These are phyloP conservation scores for Candida easanensis DNA, from an alignment of 805 yeast genomes.

Conservation along the genomic window DNA sequence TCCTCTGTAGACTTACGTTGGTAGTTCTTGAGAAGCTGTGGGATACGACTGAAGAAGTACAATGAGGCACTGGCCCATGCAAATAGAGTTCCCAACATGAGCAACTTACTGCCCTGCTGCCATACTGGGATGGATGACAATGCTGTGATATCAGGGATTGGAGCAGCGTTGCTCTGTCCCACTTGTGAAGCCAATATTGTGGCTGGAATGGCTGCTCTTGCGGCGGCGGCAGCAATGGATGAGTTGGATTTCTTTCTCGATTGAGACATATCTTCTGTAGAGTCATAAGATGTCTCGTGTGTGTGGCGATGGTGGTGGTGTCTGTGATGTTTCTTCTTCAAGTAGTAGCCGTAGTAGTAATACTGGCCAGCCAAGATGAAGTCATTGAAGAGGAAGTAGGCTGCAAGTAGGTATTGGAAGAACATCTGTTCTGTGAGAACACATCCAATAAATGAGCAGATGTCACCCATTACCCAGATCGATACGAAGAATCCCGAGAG, in stretches of 20 bases:
- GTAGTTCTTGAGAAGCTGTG: conserved; percentile 79
- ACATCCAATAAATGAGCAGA: conserved; percentile 64
- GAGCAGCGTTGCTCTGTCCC: conserved; percentile 21
- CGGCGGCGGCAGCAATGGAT: conserved; percentile 8
- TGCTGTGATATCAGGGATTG: conserved; percentile 11
- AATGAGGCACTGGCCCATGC: conserved; percentile 82
- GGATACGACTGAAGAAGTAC: conserved; percentile 77
- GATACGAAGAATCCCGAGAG: conserved; percentile 50
- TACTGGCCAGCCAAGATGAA: conserved; percentile 64
- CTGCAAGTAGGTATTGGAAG: conserved; percentile 73
- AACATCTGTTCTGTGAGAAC: conserved; percentile 70
- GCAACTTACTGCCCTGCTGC: background rate
- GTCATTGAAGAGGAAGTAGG: conserved; percentile 75
- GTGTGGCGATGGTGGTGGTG: conserved; percentile 30
- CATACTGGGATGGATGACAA: background rate
- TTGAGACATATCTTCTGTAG: conserved; percentile 1
- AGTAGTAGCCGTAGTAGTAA: conserved; percentile 54
- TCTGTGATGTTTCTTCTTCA: conserved; percentile 31
- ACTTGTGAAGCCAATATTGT: conserved; percentile 28
- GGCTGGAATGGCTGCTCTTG: conserved; percentile 23
- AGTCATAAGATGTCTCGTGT: conserved; percentile 1
- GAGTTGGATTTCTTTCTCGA: background rate
- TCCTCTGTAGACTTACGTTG: conserved; percentile 82
- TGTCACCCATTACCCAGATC: conserved; percentile 42
- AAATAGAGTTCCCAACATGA: conserved; percentile 40